Percentiles rank a stretch among this genome's conserved stretches.
Evolutionary conservation across 2,329 filamentous ascomycete genomes (phyloP).

Genomic region (Lizonia empirigonia): DNA sequence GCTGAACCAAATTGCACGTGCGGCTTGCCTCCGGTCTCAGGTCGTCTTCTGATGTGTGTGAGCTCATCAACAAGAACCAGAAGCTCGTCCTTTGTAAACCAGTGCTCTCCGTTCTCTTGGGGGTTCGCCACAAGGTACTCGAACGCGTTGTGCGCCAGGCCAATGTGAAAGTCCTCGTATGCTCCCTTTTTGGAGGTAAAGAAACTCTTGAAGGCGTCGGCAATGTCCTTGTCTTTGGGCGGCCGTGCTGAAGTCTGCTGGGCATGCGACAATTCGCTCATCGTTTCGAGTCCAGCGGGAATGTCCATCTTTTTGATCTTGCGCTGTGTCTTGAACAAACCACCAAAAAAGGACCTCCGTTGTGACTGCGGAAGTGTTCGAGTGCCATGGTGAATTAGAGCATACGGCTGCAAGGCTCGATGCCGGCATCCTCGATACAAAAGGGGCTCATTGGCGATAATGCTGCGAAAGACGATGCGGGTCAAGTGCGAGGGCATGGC

Average conservation of each 20-base stretch:
- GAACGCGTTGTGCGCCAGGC: conserved; percentile 64
- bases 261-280: conserved; percentile 71
- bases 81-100: conserved; percentile 37
- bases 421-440: conserved; percentile 53
- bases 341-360: conserved; percentile 65
- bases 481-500: conserved; percentile 66
- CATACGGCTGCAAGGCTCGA: conserved; percentile 36
- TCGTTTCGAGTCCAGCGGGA: conserved; percentile 72
- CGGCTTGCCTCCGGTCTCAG: conserved; percentile 46
- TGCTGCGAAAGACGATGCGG: conserved; percentile 63
- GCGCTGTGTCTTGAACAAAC: conserved; percentile 68
- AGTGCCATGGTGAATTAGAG: conserved; percentile 28
- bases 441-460: conserved; percentile 59
- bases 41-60: conserved; percentile 29
- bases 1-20: conserved; percentile 51
- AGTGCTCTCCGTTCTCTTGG: conserved; percentile 31
- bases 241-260: conserved; percentile 67
- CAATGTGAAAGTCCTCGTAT: conserved; percentile 53
- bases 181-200: conserved; percentile 31
- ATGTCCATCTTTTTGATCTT: conserved; percentile 65
- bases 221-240: conserved; percentile 67
- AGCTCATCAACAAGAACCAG: conserved; percentile 19
- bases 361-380: conserved; percentile 38
- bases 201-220: conserved; percentile 57
- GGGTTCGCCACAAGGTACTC: conserved; percentile 59